Conservation (phyloP, 140 eudicot genomes). For the Erigeron philadelphicus region DNA sequence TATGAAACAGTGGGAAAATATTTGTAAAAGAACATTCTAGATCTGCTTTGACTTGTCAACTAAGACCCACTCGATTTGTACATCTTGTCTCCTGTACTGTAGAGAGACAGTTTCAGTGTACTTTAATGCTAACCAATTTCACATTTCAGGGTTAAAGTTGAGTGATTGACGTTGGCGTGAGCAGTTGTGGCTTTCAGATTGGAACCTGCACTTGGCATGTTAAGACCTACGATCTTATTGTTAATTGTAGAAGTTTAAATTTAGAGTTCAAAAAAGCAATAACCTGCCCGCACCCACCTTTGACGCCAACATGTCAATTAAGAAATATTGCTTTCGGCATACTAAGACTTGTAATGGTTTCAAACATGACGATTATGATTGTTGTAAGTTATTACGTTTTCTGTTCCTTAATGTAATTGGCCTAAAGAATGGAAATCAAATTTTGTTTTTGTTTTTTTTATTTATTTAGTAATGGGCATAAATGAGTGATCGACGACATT, state of each 20-base stretch:
- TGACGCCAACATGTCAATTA: not conserved
- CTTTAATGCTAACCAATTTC: not conserved
- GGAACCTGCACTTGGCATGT: not conserved
- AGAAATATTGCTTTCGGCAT: not conserved
- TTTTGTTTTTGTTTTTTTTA: constrained; percentile 2
- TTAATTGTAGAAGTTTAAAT: constrained; percentile 4
- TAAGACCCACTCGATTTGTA: too few species aligned
- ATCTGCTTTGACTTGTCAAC: too few species aligned
- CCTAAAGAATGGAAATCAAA: not conserved
- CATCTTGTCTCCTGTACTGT: too few species aligned
- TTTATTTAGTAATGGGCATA: not conserved
- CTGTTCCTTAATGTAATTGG: not conserved
- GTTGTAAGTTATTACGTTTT: not conserved
- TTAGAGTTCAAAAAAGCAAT: not conserved
- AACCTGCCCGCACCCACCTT: not conserved
- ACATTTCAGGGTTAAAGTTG: constrained; percentile 27
- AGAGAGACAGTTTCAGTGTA: not conserved
- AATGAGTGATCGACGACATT: not conserved
- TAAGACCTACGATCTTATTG: constrained; percentile 8
- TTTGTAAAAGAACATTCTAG: too few species aligned
- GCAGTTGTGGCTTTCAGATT: constrained; percentile 11
- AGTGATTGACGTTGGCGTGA: not conserved
- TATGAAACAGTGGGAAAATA: not conserved
- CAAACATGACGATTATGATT: not conserved
- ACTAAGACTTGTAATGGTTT: not conserved